These are phyloP conservation scores for Nemophila menziesii DNA, from an alignment of 257 asterid species.

Conservation along the genomic window DNA sequence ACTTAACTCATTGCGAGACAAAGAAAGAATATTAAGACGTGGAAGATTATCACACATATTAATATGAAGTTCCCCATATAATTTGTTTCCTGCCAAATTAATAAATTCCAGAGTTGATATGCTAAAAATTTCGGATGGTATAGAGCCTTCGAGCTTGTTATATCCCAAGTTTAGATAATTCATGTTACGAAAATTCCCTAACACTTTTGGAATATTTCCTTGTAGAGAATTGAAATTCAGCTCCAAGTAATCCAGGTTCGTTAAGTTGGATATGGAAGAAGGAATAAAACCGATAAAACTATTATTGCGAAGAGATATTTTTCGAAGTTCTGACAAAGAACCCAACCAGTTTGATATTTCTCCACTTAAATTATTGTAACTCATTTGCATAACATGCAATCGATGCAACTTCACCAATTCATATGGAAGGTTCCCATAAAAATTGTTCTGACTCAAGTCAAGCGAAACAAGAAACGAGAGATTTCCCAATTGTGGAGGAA, in stretches of 20 bases:
- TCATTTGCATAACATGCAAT: slow-evolving; percentile 4
- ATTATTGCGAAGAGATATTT: neutral
- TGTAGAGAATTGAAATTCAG: no score
- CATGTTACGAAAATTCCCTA: no score
- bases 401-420: slow-evolving; percentile 4
- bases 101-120: neutral
- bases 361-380: slow-evolving; percentile 10
- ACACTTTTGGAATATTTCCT: no score
- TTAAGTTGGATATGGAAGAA: slow-evolving; percentile 1
- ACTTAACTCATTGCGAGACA: neutral
- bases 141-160: neutral
- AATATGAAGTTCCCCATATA: slow-evolving; percentile 11
- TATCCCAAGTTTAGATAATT: no score
- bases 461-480: slow-evolving; percentile 14
- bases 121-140: slow-evolving; percentile 12
- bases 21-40: neutral
- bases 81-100: neutral
- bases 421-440: slow-evolving; percentile 9
- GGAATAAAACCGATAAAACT: slow-evolving; percentile 5
- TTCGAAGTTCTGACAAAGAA: slow-evolving; percentile 2
- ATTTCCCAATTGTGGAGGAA: slow-evolving; percentile 10
- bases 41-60: neutral
- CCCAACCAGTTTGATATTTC: slow-evolving; percentile 13
- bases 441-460: slow-evolving; percentile 11
- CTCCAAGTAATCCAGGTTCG: no score